Conservation (phyloP, 768 basidiomycete species). For the Amanita rubescens region DNA sequence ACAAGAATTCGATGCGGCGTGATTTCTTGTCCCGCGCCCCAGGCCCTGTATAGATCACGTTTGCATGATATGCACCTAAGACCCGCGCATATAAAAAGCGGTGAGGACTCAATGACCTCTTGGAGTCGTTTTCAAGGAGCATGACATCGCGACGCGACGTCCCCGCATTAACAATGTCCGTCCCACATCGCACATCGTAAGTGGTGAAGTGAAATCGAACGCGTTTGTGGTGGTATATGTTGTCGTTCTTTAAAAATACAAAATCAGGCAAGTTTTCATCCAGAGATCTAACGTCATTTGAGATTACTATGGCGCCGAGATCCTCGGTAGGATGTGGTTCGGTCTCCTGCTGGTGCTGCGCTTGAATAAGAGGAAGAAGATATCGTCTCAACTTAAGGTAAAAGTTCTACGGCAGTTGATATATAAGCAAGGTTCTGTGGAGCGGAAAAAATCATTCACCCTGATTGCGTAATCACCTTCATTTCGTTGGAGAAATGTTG, state of each 20-base stretch:
- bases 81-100: conserved; percentile 23
- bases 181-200: conserved; percentile 29
- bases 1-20: conserved; percentile 21
- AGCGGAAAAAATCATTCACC: background rate
- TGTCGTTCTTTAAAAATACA: conserved; percentile 10
- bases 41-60: conserved; percentile 13
- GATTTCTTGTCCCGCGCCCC: background rate
- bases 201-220: conserved; percentile 34
- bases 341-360: background rate
- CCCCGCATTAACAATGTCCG: conserved; percentile 27
- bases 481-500: background rate
- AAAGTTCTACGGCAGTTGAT: conserved; percentile 12
- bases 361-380: conserved; percentile 18
- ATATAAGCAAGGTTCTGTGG: background rate
- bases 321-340: background rate
- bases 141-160: conserved; percentile 23
- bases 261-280: conserved; percentile 7
- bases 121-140: conserved; percentile 12
- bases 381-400: conserved; percentile 17
- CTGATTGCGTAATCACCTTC: conserved; percentile 3
- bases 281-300: background rate
- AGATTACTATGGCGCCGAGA: background rate
- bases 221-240: conserved; percentile 20
- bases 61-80: conserved; percentile 21
- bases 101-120: conserved; percentile 6